A percentile compares a stretch with the other conserved stretches of the same genome.
Evolutionary conservation across 2,329 filamentous ascomycete genomes (phyloP).

Genomic region (Ophiostoma sp.): DNA sequence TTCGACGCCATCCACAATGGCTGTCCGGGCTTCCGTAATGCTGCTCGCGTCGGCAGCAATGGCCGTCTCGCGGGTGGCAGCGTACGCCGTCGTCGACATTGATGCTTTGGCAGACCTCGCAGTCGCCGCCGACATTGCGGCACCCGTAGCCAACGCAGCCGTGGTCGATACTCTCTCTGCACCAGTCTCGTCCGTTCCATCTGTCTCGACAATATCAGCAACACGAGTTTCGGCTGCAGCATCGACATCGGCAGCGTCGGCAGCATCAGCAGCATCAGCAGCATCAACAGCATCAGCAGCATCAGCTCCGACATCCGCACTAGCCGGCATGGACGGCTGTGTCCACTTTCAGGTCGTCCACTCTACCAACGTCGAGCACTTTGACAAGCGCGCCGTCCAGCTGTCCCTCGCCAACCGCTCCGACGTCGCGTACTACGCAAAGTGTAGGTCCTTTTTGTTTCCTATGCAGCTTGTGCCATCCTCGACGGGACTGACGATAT

Average conservation of each 20-base stretch:
- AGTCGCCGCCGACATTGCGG: neutral
- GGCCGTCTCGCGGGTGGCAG: neutral
- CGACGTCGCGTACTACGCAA: slow-evolving; percentile 50
- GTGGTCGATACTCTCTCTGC: neutral
- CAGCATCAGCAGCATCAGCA: neutral
- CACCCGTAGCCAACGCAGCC: neutral
- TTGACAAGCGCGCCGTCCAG: slow-evolving; percentile 41
- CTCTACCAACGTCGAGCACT: slow-evolving; percentile 38
- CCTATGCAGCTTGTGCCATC: neutral
- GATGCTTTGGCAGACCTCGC: neutral
- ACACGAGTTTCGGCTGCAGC: neutral
- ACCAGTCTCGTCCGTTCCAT: neutral
- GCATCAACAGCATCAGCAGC: neutral
- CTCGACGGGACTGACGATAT: neutral
- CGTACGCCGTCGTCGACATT: slow-evolving; percentile 10
- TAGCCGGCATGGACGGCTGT: slow-evolving; percentile 27
- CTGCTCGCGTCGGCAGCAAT: neutral
- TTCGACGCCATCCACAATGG: slow-evolving; percentile 16
- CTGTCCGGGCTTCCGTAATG: slow-evolving; percentile 11
- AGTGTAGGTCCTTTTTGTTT: slow-evolving; percentile 32
- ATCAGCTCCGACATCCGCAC: neutral
- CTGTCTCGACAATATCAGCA: neutral
- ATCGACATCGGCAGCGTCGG: neutral
- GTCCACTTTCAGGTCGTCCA: slow-evolving; percentile 41
- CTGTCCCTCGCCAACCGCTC: slow-evolving; percentile 45